Conservation (phyloP, 106 monocot species). For the Phalaenopsis equestris region DNA sequence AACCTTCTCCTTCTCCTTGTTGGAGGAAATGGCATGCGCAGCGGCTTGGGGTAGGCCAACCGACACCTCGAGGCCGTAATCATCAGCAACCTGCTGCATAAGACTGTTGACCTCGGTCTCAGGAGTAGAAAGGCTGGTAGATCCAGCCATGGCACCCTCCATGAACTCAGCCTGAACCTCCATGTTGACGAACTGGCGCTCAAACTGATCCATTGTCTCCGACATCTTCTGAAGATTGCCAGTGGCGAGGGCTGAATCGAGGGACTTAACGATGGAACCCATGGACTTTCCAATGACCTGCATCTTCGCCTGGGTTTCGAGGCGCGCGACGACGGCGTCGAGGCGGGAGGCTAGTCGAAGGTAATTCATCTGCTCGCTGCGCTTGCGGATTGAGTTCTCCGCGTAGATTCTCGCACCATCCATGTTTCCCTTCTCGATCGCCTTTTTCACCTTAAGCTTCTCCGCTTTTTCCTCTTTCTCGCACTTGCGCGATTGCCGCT, state of each 20-base stretch:
- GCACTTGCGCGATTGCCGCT: constrained; percentile 30
- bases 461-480: constrained; percentile 31
- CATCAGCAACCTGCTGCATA: constrained; percentile 32
- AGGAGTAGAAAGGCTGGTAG: constrained; percentile 22
- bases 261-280: constrained; percentile 18
- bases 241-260: constrained; percentile 19
- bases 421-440: constrained; percentile 20
- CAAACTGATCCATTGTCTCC: constrained; percentile 34
- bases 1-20: constrained; percentile 16
- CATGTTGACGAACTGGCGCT: constrained; percentile 37
- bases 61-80: constrained; percentile 20
- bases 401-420: constrained; percentile 27
- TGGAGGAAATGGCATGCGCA: constrained; percentile 9
- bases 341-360: constrained; percentile 32
- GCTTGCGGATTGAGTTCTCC: constrained; percentile 27
- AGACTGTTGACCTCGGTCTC: constrained; percentile 23
- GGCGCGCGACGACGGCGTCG: constrained; percentile 26
- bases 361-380: constrained; percentile 35
- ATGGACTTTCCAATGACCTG: constrained; percentile 26
- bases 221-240: constrained; percentile 29
- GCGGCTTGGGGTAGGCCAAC: constrained; percentile 24
- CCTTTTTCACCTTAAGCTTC: constrained; percentile 25
- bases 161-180: constrained; percentile 38
- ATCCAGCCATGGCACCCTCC: constrained; percentile 23
- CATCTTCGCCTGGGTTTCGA: constrained; percentile 34